Conservation (phyloP, 257 asterid genomes). For the Solanum dulcamara region DNA sequence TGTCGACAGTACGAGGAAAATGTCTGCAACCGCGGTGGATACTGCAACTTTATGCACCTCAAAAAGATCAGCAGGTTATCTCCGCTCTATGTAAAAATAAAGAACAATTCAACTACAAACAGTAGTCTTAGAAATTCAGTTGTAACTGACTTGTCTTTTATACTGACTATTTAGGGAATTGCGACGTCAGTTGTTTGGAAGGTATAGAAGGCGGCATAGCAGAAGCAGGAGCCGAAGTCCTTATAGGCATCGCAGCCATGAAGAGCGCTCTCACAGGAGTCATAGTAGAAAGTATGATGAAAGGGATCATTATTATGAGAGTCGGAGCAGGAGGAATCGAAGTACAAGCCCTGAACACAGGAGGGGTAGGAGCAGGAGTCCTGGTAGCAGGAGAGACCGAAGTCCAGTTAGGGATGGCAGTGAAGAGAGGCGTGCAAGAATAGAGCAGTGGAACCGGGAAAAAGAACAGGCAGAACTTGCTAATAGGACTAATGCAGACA, state of each 20-base stretch:
- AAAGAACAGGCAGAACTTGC: slow-evolving; percentile 55
- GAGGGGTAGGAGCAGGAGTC: slow-evolving; percentile 72
- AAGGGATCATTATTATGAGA: slow-evolving; percentile 50
- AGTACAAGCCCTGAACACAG: slow-evolving; percentile 53
- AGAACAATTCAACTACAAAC: background rate
- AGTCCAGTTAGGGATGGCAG: slow-evolving; percentile 94
- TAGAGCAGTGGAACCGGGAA: slow-evolving; percentile 95
- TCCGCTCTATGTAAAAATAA: background rate
- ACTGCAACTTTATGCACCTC: slow-evolving; percentile 98
- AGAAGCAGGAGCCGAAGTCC: slow-evolving; percentile 87
- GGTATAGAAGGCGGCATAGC: slow-evolving; percentile 35
- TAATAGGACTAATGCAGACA: slow-evolving; percentile 15
- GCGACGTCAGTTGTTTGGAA: slow-evolving; percentile 80
- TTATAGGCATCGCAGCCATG: slow-evolving; percentile 78
- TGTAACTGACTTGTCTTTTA: background rate
- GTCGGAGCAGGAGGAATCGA: slow-evolving; percentile 56
- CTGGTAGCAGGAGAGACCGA: slow-evolving; percentile 50
- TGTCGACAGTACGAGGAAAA: slow-evolving; percentile 97
- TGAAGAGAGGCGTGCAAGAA: slow-evolving; percentile 93
- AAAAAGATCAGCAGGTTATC: slow-evolving; percentile 77
- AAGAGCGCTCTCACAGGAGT: slow-evolving; percentile 59
- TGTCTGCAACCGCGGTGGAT: slow-evolving; percentile 96
- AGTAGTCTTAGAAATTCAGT: background rate
- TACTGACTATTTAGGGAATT: slow-evolving; percentile 30
- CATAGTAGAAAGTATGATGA: slow-evolving; percentile 78